phyloP scores from a whole-genome alignment of 1,139 yeast genomes.

The Saccharomyces pastorianus region DNA sequence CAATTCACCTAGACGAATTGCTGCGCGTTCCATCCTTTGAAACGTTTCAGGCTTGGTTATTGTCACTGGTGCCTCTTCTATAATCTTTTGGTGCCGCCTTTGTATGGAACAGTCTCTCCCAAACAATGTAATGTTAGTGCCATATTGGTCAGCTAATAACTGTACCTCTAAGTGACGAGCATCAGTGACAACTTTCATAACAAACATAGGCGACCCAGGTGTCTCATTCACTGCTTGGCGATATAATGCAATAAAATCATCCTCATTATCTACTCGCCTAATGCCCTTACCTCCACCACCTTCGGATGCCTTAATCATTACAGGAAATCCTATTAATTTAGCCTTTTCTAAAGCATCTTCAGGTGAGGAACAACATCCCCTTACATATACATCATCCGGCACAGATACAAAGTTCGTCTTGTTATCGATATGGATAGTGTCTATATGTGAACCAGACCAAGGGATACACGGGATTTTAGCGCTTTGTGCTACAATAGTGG shows the following conservation, averaged over 20 bases:
- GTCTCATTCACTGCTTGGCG: conserved; percentile 90
- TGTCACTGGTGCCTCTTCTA: conserved; percentile 95
- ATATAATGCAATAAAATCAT: conserved; percentile 61
- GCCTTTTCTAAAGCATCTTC: conserved; percentile 87
- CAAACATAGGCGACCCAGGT: conserved; percentile 92
- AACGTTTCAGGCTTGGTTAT: conserved; percentile 83
- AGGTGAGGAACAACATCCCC: conserved; percentile 82
- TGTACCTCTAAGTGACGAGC: conserved; percentile 96
- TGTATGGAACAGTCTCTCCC: conserved; percentile 97
- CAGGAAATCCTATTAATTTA: conserved; percentile 82
- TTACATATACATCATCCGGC: conserved; percentile 65
- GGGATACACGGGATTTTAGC: conserved; percentile 97
- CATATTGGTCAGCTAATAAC: conserved; percentile 89
- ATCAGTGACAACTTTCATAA: conserved; percentile 89
- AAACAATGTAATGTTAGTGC: conserved; percentile 84
- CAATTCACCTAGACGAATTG: conserved; percentile 88
- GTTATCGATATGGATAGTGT: conserved; percentile 61
- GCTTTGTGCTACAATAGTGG: conserved; percentile 97
- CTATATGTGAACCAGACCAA: conserved; percentile 98
- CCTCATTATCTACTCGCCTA: conserved; percentile 78
- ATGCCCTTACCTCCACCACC: conserved; percentile 99
- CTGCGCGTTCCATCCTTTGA: conserved; percentile 88
- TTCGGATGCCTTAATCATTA: conserved; percentile 94
- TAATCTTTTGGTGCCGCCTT: conserved; percentile 93
- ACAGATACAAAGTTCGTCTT: conserved; percentile 79